Conservation (phyloP, 1,284 basidiomycete species). For the Leucoagaricus sp. region DNA sequence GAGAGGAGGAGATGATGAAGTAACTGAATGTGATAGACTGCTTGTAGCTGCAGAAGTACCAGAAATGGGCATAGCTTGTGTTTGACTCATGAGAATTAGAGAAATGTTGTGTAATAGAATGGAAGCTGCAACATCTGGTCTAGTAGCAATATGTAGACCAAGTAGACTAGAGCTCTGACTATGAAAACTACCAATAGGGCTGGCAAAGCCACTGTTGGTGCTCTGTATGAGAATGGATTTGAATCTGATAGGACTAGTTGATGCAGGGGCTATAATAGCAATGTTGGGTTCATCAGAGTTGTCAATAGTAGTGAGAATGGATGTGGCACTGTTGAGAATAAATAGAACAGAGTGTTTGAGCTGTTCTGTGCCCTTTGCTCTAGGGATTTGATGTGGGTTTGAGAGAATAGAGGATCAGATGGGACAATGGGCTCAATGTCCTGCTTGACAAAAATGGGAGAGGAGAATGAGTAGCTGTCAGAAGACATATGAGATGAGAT, state of each 20-base stretch:
- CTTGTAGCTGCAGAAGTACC: no score
- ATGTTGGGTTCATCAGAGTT: conserved; percentile 42
- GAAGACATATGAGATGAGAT: not conserved
- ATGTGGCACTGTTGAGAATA: conserved; percentile 73
- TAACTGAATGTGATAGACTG: conserved; percentile 13
- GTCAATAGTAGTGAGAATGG: conserved; percentile 55
- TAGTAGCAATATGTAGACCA: conserved; percentile 23
- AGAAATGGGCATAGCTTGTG: not conserved
- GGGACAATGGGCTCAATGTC: conserved; percentile 71
- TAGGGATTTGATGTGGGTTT: conserved; percentile 69
- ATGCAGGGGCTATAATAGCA: conserved; percentile 56
- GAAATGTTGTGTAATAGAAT: conserved; percentile 47
- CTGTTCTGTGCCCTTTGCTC: conserved; percentile 68
- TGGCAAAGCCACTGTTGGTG: conserved; percentile 57
- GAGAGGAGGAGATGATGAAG: conserved; percentile 1
- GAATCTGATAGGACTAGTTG: conserved; percentile 26
- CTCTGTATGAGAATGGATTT: conserved; percentile 21
- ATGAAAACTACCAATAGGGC: conserved; percentile 65
- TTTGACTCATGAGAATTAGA: conserved; percentile 15
- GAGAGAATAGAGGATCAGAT: conserved; percentile 48
- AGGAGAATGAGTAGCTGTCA: conserved; percentile 72
- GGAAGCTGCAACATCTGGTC: conserved; percentile 1
- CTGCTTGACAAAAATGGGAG: conserved; percentile 81
- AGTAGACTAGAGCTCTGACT: conserved; percentile 61
- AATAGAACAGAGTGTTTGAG: conserved; percentile 74